These are phyloP conservation scores for Clohesyomyces aquaticus DNA, from an alignment of 495 filamentous ascomycete species.

Conservation along the genomic window DNA sequence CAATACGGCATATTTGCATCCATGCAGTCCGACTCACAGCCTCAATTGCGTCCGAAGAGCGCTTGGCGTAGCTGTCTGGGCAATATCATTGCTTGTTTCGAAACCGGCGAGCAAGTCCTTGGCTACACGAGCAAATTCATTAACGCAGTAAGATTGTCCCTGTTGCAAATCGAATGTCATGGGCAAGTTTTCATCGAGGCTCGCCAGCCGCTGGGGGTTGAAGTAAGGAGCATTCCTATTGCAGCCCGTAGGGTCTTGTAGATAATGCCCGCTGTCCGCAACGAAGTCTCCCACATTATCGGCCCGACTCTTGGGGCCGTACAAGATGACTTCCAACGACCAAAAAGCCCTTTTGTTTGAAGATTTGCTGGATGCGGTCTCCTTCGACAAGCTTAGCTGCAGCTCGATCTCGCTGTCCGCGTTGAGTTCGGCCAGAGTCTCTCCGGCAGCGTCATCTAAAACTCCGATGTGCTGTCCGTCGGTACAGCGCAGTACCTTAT, in stretches of 20 bases:
- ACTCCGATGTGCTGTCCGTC: neutral
- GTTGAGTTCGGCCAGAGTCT: conserved; percentile 11
- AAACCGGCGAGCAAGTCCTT: too few species aligned
- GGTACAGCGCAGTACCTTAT: neutral
- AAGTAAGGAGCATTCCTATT: conserved; percentile 18
- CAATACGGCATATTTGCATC: too few species aligned
- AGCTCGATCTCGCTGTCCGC: neutral
- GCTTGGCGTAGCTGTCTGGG: too few species aligned
- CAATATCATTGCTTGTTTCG: too few species aligned
- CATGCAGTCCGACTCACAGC: too few species aligned
- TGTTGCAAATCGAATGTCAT: too few species aligned
- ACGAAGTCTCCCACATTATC: conserved; percentile 8
- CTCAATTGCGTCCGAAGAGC: too few species aligned
- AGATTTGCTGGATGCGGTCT: neutral
- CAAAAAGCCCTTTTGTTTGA: neutral
- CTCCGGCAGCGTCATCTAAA: conserved; percentile 2
- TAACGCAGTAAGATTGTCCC: too few species aligned
- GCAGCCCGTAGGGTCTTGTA: conserved; percentile 7
- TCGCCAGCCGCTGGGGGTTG: too few species aligned
- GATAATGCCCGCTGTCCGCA: neutral
- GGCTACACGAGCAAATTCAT: too few species aligned
- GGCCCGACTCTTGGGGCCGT: conserved; percentile 6
- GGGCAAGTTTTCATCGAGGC: too few species aligned
- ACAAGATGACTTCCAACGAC: conserved; percentile 9
- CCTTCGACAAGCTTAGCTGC: conserved; percentile 5